Evolutionary conservation across 352 stramenopile species (phyloP), one percentile per base, ranked within the genome.

Genomic region (Phytophthora ramorum): DNA sequence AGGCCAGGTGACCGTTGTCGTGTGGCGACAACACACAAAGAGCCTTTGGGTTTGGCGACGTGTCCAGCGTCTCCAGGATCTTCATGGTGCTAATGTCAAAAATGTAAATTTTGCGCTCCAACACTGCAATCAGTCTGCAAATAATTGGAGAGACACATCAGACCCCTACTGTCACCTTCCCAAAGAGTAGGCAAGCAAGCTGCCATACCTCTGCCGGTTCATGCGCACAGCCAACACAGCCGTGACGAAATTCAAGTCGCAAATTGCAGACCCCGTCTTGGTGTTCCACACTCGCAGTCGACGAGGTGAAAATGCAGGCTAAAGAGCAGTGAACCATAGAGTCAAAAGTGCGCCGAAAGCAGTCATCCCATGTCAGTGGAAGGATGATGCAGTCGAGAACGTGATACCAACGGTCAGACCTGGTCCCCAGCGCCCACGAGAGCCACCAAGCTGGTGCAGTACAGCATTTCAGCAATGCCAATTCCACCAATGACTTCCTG

Each of bases 31-130:
- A 70, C 35, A 89, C 86, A 53, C 90, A 96, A 16, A 96, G 57
- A 9, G 89, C 87, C 49, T 89, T 90, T 17, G 87, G 87, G 59
- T 97, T 97, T 2, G 87, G 86, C 41, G 88, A 92, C 54, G 92
- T 97, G 54, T 97, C 90, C 30, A 98, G 76, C 38, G 91, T 97
- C 66, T 97, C 89, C 44, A 98, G 76, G 40, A 97, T 92, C 69
- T 97, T 95, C 91, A 98, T 97, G 35, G 91, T 92, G 67, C 95
- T 95, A 58, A 98, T 96, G 76, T 98, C 92, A 46, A 98, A 97
- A 71, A 98, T 97, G 71, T 98, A 96, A 57, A 97, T 83, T 59
- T 94, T 93, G 30, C 80, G 85, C 73, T 97, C 89, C 14, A 98
- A 75, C 34, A 96, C 87, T 10, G 92, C 90, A 14, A 97, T 75